Evolutionary conservation across 495 filamentous ascomycete species (phyloP).

Genomic region (Hyaloscypha hepaticicola): DNA sequence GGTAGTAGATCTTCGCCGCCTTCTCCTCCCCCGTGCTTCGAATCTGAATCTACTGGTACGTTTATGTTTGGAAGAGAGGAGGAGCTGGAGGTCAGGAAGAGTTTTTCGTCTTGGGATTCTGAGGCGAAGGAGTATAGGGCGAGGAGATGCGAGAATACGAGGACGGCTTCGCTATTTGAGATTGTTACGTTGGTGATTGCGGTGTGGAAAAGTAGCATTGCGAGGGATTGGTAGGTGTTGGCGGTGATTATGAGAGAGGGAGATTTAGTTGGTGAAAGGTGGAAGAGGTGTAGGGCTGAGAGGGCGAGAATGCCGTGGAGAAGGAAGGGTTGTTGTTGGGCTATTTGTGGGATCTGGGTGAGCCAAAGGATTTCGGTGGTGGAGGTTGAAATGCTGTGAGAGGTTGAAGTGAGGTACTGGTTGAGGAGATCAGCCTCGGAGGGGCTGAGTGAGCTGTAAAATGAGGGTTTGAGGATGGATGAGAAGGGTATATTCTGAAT

Average conservation of each 20-base stretch:
- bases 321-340: slow-evolving; percentile 33
- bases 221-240: slow-evolving; percentile 34
- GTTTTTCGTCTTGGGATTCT: slow-evolving; percentile 19
- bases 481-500: background rate
- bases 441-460: background rate
- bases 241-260: slow-evolving; percentile 30
- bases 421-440: slow-evolving; percentile 20
- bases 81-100: slow-evolving; percentile 7
- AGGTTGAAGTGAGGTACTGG: slow-evolving; percentile 23
- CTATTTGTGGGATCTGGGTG: slow-evolving; percentile 30
- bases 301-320: slow-evolving; percentile 41
- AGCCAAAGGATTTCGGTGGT: slow-evolving; percentile 21
- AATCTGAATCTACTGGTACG: too few relatives aligned
- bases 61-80: too few relatives aligned
- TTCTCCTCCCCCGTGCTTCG: too few relatives aligned
- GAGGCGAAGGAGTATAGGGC: slow-evolving; percentile 21
- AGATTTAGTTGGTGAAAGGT: slow-evolving; percentile 20
- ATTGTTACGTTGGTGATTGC: slow-evolving; percentile 30
- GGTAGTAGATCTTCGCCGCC: background rate
- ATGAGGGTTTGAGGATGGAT: background rate
- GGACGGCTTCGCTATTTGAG: slow-evolving; percentile 37
- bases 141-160: slow-evolving; percentile 37
- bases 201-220: slow-evolving; percentile 35
- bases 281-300: slow-evolving; percentile 36
- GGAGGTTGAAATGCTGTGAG: slow-evolving; percentile 17